Evolutionary conservation across 495 filamentous ascomycete species (phyloP).

Genomic region (Elasticomyces elasticus): DNA sequence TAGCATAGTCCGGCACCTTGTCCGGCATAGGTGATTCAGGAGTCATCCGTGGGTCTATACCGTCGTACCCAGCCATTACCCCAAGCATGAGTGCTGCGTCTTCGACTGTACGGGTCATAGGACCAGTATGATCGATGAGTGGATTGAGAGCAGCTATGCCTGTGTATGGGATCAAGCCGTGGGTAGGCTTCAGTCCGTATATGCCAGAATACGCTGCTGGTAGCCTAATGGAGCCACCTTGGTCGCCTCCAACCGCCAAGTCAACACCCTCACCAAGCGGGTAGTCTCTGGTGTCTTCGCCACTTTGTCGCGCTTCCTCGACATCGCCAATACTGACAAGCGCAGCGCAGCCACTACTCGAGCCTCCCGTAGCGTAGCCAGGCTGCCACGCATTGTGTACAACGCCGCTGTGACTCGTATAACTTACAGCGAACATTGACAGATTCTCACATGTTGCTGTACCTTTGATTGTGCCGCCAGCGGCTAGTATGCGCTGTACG

Average conservation of each 20-base stretch:
- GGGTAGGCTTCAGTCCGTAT: slow-evolving; percentile 35
- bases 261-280: slow-evolving; percentile 37
- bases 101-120: slow-evolving; percentile 39
- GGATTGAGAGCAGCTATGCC: slow-evolving; percentile 28
- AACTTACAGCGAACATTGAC: slow-evolving; percentile 30
- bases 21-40: slow-evolving; percentile 11
- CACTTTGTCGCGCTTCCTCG: slow-evolving; percentile 7
- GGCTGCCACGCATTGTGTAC: slow-evolving; percentile 33
- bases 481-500: slow-evolving; percentile 38
- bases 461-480: slow-evolving; percentile 31
- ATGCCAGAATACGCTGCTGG: slow-evolving; percentile 36
- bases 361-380: slow-evolving; percentile 44
- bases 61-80: slow-evolving; percentile 46
- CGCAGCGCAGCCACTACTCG: slow-evolving; percentile 45
- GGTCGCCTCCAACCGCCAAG: slow-evolving; percentile 50
- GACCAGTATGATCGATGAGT: slow-evolving; percentile 29
- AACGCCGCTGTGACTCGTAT: slow-evolving; percentile 31
- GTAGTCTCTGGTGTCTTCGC: slow-evolving; percentile 8
- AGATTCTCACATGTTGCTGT: slow-evolving; percentile 37
- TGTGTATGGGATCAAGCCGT: slow-evolving; percentile 30
- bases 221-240: slow-evolving; percentile 52
- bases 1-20: slow-evolving; percentile 31
- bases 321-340: slow-evolving; percentile 36
- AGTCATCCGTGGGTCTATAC: slow-evolving; percentile 39
- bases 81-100: slow-evolving; percentile 44